A percentile compares a stretch with the other conserved stretches of the same genome.
Evolutionary conservation across 2,329 filamentous ascomycete genomes (phyloP).

Genomic region (Pseudogymnoascus pannorum): DNA sequence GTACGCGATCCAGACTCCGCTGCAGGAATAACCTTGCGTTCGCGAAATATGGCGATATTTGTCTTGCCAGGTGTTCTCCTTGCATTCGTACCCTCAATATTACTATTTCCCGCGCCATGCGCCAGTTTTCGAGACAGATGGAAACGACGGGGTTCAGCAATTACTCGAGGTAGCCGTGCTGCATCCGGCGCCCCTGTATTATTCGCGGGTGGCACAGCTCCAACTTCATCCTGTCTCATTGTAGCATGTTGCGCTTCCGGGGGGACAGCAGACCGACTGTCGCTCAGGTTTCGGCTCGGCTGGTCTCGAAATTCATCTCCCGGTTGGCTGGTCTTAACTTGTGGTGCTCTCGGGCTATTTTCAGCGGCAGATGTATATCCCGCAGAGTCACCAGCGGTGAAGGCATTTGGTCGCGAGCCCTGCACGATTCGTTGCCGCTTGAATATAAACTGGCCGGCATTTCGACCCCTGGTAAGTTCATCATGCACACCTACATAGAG

Average conservation of each 20-base stretch:
- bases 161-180: neutral
- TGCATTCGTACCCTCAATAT: neutral
- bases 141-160: slow-evolving; percentile 41
- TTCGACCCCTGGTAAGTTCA: slow-evolving; percentile 20
- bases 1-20: neutral
- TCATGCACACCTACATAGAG: slow-evolving; percentile 24
- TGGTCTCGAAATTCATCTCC: slow-evolving; percentile 8
- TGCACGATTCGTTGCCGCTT: slow-evolving; percentile 19
- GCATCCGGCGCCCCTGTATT: neutral
- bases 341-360: slow-evolving; percentile 5
- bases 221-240: neutral
- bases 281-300: neutral
- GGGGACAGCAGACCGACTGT: neutral
- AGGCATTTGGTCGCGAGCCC: neutral
- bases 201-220: neutral
- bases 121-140: slow-evolving; percentile 45
- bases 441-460: slow-evolving; percentile 24
- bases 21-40: slow-evolving; percentile 8
- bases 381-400: neutral
- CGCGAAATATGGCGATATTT: slow-evolving; percentile 5
- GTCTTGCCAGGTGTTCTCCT: neutral
- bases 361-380: neutral
- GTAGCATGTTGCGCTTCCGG: neutral
- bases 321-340: slow-evolving; percentile 4
- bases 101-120: slow-evolving; percentile 28